Evolutionary conservation across 352 stramenopile species (phyloP), one percentile per base, ranked within the genome.

Genomic region (Blastocystis sp.): DNA sequence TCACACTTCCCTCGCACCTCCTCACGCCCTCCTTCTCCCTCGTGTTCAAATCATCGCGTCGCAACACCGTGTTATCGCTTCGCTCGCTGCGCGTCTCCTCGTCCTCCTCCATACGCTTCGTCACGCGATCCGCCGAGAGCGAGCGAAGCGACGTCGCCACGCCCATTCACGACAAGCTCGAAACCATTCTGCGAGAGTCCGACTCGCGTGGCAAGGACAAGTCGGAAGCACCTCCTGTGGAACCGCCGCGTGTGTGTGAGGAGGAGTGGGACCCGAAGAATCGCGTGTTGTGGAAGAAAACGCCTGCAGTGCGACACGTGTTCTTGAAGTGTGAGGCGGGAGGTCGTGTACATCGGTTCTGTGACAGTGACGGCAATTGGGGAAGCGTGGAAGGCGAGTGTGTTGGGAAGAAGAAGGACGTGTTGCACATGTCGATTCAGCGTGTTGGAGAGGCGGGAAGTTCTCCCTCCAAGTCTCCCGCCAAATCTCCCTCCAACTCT

Each of bases 361-460:
- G 74, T 39, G 29, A 29, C 21, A 29, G 13, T 3, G 37, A 70
- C 4, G 74, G 74, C 3, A 2, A 12, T 2, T 85, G 74, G 74
- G 45, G 35, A 10, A 4, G 51, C 35, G 74, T 67, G 19, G 74
- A 85, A 69, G 74, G 74, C 2, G 51, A 21, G 21, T 85, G 74
- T 55, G 45, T 16, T 16, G 16, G 6, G 16, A 16, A 6, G 6
- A 55, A 6, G 45, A 6, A 55, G 45, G 45, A 55, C 45, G 45
- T 16, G 6, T 6, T 16, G 6, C 45, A 1, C 45, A 1, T 16
- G n/a, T n/a, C n/a, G n/a, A n/a, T n/a, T n/a, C n/a, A n/a, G n/a
- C n/a, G n/a, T n/a, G n/a, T n/a, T n/a, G n/a, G n/a, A n/a, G n/a
- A n/a, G n/a, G n/a, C n/a, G n/a, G n/a, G n/a, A n/a, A n/a, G n/a